phyloP scores from a whole-genome alignment of 1,284 basidiomycete genomes.

The Sporisorium graminicola region DNA sequence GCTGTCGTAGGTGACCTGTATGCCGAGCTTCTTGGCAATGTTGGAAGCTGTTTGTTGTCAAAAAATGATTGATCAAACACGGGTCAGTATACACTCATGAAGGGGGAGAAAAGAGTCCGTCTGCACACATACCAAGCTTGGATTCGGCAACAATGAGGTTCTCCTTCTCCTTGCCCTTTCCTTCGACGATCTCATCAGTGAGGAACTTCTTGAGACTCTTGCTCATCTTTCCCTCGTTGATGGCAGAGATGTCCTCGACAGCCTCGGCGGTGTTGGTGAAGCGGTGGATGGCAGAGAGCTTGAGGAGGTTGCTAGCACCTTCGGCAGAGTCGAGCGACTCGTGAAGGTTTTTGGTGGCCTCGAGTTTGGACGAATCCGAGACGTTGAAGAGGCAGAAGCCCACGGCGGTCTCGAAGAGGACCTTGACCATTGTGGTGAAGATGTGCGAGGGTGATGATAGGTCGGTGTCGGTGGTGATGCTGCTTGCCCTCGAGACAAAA shows the following conservation, averaged over 20 bases:
- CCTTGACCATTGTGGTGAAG: conserved; percentile 63
- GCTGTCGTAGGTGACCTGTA: conserved; percentile 82
- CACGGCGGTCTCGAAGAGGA: conserved; percentile 69
- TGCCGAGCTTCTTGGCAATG: conserved; percentile 92
- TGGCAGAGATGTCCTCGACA: conserved; percentile 96
- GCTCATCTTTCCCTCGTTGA: conserved; percentile 91
- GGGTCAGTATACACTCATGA: conserved; percentile 6
- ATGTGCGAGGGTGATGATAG: background rate
- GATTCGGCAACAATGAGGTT: conserved; percentile 88
- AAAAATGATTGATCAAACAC: background rate
- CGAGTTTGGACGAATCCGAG: conserved; percentile 86
- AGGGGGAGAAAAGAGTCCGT: background rate
- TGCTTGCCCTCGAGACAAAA: background rate
- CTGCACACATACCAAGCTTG: conserved; percentile 81
- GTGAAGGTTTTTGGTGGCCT: conserved; percentile 84
- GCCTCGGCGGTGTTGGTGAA: conserved; percentile 96
- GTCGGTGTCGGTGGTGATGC: conserved; percentile 1
- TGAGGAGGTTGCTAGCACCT: conserved; percentile 82
- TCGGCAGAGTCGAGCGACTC: conserved; percentile 93
- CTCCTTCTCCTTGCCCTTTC: conserved; percentile 82
- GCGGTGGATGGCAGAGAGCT: conserved; percentile 93
- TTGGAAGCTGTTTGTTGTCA: conserved; percentile 70
- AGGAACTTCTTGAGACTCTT: conserved; percentile 95
- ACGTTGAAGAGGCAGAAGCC: conserved; percentile 99
- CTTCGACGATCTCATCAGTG: conserved; percentile 87